phyloP scores from a whole-genome alignment of 176 grass and related monocot genomes.

The Poa pratensis region DNA sequence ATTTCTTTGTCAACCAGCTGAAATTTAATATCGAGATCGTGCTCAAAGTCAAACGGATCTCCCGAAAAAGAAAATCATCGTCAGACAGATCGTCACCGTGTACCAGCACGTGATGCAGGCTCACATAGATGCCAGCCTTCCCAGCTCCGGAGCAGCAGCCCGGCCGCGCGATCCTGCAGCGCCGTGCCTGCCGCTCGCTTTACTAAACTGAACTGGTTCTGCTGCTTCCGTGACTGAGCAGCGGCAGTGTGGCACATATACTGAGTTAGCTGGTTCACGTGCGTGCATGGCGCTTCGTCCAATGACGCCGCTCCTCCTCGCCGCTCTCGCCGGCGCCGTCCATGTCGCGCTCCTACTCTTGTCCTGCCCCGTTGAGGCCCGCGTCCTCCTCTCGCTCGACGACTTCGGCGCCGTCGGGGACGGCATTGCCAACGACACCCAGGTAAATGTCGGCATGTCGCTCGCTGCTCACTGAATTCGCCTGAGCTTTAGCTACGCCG shows the following conservation, averaged over 20 bases:
- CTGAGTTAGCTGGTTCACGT: not conserved
- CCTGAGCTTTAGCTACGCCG: not conserved
- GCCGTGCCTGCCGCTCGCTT: not conserved
- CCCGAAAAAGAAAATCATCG: too few relatives aligned
- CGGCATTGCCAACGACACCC: slow-evolving; percentile 57
- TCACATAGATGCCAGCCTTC: too few relatives aligned
- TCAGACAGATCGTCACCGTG: too few relatives aligned
- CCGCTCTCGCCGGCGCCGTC: slow-evolving; percentile 4
- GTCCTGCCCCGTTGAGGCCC: slow-evolving; percentile 3
- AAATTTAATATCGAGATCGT: too few relatives aligned
- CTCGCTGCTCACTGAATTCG: not conserved
- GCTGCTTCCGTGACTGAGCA: not conserved
- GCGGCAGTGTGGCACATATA: too few relatives aligned
- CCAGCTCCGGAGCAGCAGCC: not conserved
- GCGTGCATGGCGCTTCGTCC: not conserved
- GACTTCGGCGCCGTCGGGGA: slow-evolving; percentile 77
- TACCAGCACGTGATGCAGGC: too few relatives aligned
- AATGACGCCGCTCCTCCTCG: slow-evolving; percentile 29
- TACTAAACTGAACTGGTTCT: not conserved
- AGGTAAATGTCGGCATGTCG: slow-evolving; percentile 1
- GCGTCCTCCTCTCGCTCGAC: slow-evolving; percentile 54
- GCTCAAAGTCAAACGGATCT: too few relatives aligned
- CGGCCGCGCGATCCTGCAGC: not conserved
- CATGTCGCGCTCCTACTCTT: not conserved
- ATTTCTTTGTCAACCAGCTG: not conserved